Evolutionary conservation across 768 basidiomycete genomes (phyloP), one percentile per base, ranked within the genome.

Genomic region (Pisolithus microcarpus): DNA sequence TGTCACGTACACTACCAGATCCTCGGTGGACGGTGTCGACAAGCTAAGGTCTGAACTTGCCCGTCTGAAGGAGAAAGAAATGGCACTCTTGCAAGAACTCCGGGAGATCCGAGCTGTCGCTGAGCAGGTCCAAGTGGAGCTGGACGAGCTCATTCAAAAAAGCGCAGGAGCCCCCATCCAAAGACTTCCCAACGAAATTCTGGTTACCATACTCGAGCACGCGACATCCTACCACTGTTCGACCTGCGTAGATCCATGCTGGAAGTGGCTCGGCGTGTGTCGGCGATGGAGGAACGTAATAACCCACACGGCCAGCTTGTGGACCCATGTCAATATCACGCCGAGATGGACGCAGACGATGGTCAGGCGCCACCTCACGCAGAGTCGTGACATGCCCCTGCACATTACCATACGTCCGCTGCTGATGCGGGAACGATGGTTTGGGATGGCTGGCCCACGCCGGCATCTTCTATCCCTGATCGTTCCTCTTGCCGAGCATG

Each of bases 191-290:
- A 43, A 50, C 49, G 49, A 43, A 13, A 50, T 43, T 23, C 21
- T 43, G 0, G 42, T 37, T 10, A 19, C 28, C 19, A 43, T 50
- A 16, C 24, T 50, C 13, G 42, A 50, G 21, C 31, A 50, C 15
- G 49, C 49, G 34, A 43, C 49, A 2, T 21, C 49, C 16, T 43
- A 31, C 21, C 42, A 43, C 10, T 42, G 21, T 21, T 28, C 30
- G 10, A 43, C 39, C 4, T 42, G 26, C 15, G 42, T 36, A 1
- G 49, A 50, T 16, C 42, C 49, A n/a, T 46, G 45, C 34, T 50
- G 49, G 49, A 50, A 42, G n/a, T 50, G 49, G 49, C 31, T 50
- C 5, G 49, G 40, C 15, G 42, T 50, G 18, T 50, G 40, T 37
- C 49, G 21, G 18, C 49, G 42, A 6, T 50, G 49, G 49, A 19